Conservation (phyloP, 2,329 filamentous ascomycete species). For the Ophiostoma australiae region DNA sequence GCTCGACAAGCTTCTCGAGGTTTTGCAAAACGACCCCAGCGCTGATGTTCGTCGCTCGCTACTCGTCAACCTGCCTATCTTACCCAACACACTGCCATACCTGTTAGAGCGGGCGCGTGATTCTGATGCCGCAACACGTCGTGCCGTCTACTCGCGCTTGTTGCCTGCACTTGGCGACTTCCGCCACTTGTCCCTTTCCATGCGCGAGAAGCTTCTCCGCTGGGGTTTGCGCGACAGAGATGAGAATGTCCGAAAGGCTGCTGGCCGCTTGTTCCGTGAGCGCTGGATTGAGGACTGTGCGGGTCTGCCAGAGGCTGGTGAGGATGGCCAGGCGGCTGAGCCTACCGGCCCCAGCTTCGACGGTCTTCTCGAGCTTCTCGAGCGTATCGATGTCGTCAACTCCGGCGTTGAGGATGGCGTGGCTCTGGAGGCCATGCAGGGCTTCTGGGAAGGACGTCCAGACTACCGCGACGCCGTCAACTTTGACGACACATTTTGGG, state of each 20-base stretch:
- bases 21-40: slow-evolving; percentile 88
- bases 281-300: slow-evolving; percentile 98
- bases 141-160: slow-evolving; percentile 80
- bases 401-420: slow-evolving; percentile 86
- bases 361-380: slow-evolving; percentile 82
- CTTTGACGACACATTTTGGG: slow-evolving; percentile 73
- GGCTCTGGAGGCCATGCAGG: slow-evolving; percentile 86
- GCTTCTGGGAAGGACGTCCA: slow-evolving; percentile 90
- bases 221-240: slow-evolving; percentile 95
- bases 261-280: slow-evolving; percentile 83
- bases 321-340: slow-evolving; percentile 52
- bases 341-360: slow-evolving; percentile 65
- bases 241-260: slow-evolving; percentile 87
- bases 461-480: slow-evolving; percentile 69
- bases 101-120: slow-evolving; percentile 88
- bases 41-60: slow-evolving; percentile 87
- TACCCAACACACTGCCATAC: slow-evolving; percentile 75
- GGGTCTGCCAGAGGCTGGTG: slow-evolving; percentile 54
- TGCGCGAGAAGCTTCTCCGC: slow-evolving; percentile 89
- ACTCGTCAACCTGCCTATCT: slow-evolving; percentile 82
- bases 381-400: slow-evolving; percentile 89
- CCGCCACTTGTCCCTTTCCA: slow-evolving; percentile 82
- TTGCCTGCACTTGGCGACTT: slow-evolving; percentile 90
- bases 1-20: slow-evolving; percentile 76
- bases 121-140: slow-evolving; percentile 74